Percentiles rank a stretch among this genome's conserved stretches.
Evolutionary conservation across 768 basidiomycete genomes (phyloP).

Genomic region (Aureoboletus auriporus): DNA sequence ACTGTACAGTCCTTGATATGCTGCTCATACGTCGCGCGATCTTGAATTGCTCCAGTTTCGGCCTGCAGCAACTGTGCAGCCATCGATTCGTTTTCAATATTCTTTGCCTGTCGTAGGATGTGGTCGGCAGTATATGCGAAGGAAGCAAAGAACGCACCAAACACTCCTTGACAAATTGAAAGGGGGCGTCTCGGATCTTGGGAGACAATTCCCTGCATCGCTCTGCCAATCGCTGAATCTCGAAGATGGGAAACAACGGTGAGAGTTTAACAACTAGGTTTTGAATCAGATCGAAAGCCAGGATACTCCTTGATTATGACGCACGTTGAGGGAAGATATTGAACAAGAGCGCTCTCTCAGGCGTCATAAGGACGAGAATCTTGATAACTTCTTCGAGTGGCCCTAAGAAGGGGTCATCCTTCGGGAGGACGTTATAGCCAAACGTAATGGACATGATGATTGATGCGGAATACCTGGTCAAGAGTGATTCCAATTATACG

Average conservation of each 20-base stretch:
- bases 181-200: conserved; percentile 14
- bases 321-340: conserved; percentile 18
- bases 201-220: conserved; percentile 10
- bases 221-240: conserved; percentile 6
- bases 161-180: conserved; percentile 22
- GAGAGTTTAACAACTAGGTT: conserved; percentile 17
- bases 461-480: conserved; percentile 16
- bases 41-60: background rate
- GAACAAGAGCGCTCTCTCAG: conserved; percentile 18
- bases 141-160: conserved; percentile 7
- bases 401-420: conserved; percentile 17
- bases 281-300: background rate
- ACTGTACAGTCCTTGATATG: conserved; percentile 15
- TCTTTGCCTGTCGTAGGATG: conserved; percentile 12
- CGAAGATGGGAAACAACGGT: conserved; percentile 16
- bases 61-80: conserved; percentile 17
- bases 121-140: background rate
- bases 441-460: conserved; percentile 18
- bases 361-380: conserved; percentile 10
- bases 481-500: background rate
- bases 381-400: conserved; percentile 11
- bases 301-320: background rate
- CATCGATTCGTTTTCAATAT: conserved; percentile 18
- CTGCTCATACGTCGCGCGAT: conserved; percentile 13
- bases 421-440: conserved; percentile 15